Evolutionary conservation across 768 basidiomycete genomes (phyloP).

Genomic region (Kwoniella pini): DNA sequence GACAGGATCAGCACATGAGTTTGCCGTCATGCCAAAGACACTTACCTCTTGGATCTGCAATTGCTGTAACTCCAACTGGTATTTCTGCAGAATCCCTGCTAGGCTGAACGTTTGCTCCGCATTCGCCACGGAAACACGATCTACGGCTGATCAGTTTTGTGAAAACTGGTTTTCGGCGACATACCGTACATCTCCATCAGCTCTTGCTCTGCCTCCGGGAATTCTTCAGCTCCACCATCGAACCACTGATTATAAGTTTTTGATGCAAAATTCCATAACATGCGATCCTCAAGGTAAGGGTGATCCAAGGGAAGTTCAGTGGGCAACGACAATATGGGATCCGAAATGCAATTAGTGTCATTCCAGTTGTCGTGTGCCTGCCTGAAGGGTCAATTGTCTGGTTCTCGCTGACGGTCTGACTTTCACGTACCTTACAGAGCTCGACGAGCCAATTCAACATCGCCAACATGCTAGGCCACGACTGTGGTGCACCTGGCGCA

Average conservation of each 20-base stretch:
- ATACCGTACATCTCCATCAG: constrained; percentile 65
- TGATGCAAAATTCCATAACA: constrained; percentile 43
- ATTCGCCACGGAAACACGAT: constrained; percentile 31
- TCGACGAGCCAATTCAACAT: constrained; percentile 91
- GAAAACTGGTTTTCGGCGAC: constrained; percentile 23
- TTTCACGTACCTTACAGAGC: constrained; percentile 68
- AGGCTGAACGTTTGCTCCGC: constrained; percentile 38
- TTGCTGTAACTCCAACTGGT: constrained; percentile 39
- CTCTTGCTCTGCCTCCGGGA: constrained; percentile 65
- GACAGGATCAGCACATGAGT: constrained; percentile 14
- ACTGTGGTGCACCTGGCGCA: constrained; percentile 82
- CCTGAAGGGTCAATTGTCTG: not conserved
- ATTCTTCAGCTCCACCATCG: constrained; percentile 59
- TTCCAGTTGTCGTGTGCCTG: constrained; percentile 52
- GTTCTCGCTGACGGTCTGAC: no score
- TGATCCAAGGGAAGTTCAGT: constrained; percentile 44
- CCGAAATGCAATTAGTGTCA: constrained; percentile 43
- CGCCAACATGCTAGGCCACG: constrained; percentile 87
- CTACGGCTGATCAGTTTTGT: constrained; percentile 32
- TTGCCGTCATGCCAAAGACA: not conserved
- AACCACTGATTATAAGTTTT: constrained; percentile 50
- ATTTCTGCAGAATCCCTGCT: no score
- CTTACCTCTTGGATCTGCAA: constrained; percentile 50
- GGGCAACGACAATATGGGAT: constrained; percentile 46
- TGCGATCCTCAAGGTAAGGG: constrained; percentile 42